These are phyloP conservation scores for Chalciporus chontae DNA, from an alignment of 768 basidiomycete species.

Conservation along the genomic window DNA sequence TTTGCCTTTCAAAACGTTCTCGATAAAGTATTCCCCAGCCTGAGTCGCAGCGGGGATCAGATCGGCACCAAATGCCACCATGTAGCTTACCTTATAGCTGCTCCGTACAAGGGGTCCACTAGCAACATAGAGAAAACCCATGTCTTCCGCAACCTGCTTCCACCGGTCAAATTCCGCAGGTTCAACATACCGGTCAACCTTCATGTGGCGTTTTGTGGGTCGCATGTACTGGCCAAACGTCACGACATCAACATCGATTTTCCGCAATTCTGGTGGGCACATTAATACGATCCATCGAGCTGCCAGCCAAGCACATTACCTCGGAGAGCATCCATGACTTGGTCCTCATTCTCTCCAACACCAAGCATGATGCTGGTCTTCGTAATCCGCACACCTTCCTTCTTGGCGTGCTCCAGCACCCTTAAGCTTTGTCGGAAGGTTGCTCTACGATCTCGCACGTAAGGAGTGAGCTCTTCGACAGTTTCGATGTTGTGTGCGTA, in stretches of 20 bases:
- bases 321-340: slow-evolving; percentile 77
- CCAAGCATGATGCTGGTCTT: slow-evolving; percentile 99
- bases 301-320: slow-evolving; percentile 44
- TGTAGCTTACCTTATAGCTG: slow-evolving; percentile 84
- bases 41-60: slow-evolving; percentile 28
- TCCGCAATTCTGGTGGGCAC: slow-evolving; percentile 68
- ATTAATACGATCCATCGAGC: background rate
- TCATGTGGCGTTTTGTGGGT: slow-evolving; percentile 98
- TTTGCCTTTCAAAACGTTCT: slow-evolving; percentile 78
- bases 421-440: slow-evolving; percentile 81
- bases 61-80: background rate
- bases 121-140: slow-evolving; percentile 97
- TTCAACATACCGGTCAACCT: slow-evolving; percentile 93
- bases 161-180: slow-evolving; percentile 91
- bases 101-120: slow-evolving; percentile 94
- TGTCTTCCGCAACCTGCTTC: slow-evolving; percentile 84
- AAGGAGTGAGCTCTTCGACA: slow-evolving; percentile 89
- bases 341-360: slow-evolving; percentile 84
- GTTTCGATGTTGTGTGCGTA: slow-evolving; percentile 99
- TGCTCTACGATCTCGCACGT: slow-evolving; percentile 91
- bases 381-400: slow-evolving; percentile 79
- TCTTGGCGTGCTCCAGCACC: slow-evolving; percentile 82
- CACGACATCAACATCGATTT: slow-evolving; percentile 89
- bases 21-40: slow-evolving; percentile 97
- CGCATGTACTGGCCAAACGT: slow-evolving; percentile 99